phyloP scores from a whole-genome alignment of 208 protist genomes.

The Acanthamoeba triangularis region DNA sequence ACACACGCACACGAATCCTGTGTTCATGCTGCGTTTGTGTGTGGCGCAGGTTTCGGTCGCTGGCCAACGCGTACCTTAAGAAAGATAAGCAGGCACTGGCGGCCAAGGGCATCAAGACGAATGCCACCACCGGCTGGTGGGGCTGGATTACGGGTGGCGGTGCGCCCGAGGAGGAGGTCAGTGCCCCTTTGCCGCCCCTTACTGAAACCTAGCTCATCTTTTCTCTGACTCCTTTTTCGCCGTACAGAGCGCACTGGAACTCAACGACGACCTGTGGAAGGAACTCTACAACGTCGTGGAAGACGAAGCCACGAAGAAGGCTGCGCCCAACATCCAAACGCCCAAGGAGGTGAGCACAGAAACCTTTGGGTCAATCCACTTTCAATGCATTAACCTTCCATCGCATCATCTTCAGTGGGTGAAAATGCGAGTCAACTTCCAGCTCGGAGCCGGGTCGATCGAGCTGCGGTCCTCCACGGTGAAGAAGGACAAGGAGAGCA shows the following conservation, averaged over 20 bases:
- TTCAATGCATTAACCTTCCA: background rate
- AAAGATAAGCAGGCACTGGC: conserved; percentile 38
- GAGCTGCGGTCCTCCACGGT: conserved; percentile 20
- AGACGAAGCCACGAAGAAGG: conserved; percentile 30
- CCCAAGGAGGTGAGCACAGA: conserved; percentile 25
- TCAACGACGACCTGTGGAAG: conserved; percentile 70
- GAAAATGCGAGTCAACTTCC: conserved; percentile 56
- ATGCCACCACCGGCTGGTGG: conserved; percentile 58
- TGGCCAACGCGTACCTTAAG: conserved; percentile 67
- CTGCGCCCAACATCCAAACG: background rate
- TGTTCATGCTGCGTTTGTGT: background rate
- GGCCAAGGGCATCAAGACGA: conserved; percentile 50
- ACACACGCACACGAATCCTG: background rate
- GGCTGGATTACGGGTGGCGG: conserved; percentile 40
- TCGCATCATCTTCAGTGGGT: background rate
- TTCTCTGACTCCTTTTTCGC: background rate
- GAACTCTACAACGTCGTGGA: conserved; percentile 60
- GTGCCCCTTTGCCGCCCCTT: background rate
- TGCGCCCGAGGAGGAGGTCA: background rate
- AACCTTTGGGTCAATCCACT: background rate
- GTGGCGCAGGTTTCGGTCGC: conserved; percentile 31
- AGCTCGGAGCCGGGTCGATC: conserved; percentile 12
- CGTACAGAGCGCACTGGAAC: conserved; percentile 19
- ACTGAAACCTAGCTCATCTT: no score
- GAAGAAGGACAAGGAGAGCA: conserved; percentile 15